These are phyloP conservation scores for Aspergillus coremiiformis DNA, from an alignment of 495 filamentous ascomycete genomes.

Conservation along the genomic window DNA sequence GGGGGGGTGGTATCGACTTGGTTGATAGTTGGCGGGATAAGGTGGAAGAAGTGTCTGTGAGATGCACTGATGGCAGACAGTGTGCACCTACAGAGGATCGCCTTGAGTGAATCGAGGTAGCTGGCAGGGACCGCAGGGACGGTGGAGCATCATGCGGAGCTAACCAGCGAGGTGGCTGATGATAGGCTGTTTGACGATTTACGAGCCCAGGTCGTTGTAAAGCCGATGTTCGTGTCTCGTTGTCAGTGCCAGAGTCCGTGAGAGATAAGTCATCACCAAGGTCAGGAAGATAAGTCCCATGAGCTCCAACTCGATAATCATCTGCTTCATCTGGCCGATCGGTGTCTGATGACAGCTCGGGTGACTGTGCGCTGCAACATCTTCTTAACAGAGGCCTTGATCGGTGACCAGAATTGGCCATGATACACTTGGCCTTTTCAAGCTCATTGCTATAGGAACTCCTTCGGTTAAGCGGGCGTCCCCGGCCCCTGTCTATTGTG, in stretches of 20 bases:
- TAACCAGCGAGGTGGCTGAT: not conserved
- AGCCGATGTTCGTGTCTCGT: not conserved
- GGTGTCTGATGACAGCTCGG: slow-evolving; percentile 18
- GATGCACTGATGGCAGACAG: not conserved
- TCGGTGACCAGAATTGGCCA: slow-evolving; percentile 12
- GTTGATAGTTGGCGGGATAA: not conserved
- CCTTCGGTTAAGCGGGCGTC: slow-evolving; percentile 19
- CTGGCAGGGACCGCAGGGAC: not conserved
- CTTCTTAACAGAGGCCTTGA: slow-evolving; percentile 19
- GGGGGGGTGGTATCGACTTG: not conserved
- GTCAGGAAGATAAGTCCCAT: not conserved
- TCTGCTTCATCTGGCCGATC: not conserved
- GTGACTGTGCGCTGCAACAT: slow-evolving; percentile 28
- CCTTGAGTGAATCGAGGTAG: not conserved
- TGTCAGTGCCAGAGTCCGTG: not conserved
- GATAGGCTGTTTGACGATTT: not conserved
- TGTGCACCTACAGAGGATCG: not conserved
- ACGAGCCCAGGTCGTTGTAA: not conserved
- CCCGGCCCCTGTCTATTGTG: slow-evolving; percentile 18
- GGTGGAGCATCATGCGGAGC: not conserved
- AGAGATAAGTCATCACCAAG: not conserved
- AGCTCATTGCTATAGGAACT: slow-evolving; percentile 33
- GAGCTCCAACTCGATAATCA: not conserved
- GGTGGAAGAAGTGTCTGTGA: not conserved
- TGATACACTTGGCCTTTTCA: slow-evolving; percentile 16